Conservation (phyloP, 371 early-diverging fungal species). For the Mucor sp. region DNA sequence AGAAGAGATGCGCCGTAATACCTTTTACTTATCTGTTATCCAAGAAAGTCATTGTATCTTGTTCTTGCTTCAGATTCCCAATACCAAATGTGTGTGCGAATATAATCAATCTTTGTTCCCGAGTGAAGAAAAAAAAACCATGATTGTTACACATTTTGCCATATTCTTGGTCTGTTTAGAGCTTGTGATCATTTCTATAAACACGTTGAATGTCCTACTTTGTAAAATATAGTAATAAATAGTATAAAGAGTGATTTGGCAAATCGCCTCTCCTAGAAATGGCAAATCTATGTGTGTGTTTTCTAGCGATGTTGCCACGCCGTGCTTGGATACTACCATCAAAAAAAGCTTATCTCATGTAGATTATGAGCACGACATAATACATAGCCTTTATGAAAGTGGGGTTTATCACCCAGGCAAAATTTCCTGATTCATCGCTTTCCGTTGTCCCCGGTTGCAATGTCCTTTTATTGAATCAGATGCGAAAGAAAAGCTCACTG, state of each 20-base stretch:
- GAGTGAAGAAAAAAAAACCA: not conserved
- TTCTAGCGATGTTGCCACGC: not conserved
- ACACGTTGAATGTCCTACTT: slow-evolving; percentile 6
- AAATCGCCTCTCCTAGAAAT: not conserved
- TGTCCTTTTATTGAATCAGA: not conserved
- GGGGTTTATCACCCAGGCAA: not conserved
- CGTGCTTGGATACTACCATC: not conserved
- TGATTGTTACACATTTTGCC: slow-evolving; percentile 4
- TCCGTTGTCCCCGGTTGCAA: not conserved
- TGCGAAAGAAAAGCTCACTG: not conserved
- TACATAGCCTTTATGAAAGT: not conserved
- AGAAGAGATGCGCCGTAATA: not conserved
- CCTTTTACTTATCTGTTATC: slow-evolving; percentile 2
- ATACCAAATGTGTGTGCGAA: slow-evolving; percentile 9
- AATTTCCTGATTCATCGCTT: not conserved
- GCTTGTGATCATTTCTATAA: slow-evolving; percentile 1
- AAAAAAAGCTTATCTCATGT: not conserved
- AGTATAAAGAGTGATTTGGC: slow-evolving; percentile 2
- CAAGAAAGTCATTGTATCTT: not conserved
- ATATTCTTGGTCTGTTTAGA: not conserved
- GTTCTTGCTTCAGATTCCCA: not conserved
- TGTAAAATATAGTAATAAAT: slow-evolving; percentile 9
- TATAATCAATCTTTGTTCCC: not conserved
- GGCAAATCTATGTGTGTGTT: not conserved
- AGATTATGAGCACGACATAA: no score